Percentiles rank a stretch among this genome's conserved stretches.
Evolutionary conservation across 345 rosid genomes (phyloP).

Genomic region (Erysimum cheiranthoides): DNA sequence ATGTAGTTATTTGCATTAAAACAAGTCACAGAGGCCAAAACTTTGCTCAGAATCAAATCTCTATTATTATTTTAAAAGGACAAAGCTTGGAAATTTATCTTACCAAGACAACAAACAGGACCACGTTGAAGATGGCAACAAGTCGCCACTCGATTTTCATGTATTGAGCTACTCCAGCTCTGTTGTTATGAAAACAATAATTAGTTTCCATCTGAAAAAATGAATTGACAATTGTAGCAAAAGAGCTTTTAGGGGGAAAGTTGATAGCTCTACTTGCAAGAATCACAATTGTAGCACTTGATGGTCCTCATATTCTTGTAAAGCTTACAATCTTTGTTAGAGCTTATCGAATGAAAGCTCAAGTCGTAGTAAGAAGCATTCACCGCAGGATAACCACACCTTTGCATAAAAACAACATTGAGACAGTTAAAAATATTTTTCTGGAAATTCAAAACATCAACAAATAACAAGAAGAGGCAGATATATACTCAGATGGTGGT

Average conservation of each 20-base stretch:
- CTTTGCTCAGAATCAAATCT: background rate
- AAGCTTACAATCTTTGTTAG: constrained; percentile 81
- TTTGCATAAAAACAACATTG: constrained; percentile 32
- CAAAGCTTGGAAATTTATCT: constrained; percentile 29
- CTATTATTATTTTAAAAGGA: background rate
- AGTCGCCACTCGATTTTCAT: constrained; percentile 93
- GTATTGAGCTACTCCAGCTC: constrained; percentile 98
- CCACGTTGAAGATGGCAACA: constrained; percentile 80
- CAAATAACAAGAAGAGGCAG: constrained; percentile 12
- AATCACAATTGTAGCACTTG: constrained; percentile 91
- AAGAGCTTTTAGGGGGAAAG: background rate
- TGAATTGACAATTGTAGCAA: background rate
- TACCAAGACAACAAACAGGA: constrained; percentile 79
- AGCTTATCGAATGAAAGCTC: constrained; percentile 86
- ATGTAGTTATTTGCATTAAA: background rate
- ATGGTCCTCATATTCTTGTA: constrained; percentile 68
- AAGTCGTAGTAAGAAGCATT: constrained; percentile 82
- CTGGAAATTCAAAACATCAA: background rate
- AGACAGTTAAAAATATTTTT: background rate
- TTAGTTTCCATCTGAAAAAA: constrained; percentile 14
- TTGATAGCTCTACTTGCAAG: constrained; percentile 78
- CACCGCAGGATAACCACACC: constrained; percentile 87
- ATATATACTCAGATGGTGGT: constrained; percentile 83
- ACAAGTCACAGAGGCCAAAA: background rate
- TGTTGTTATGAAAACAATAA: constrained; percentile 32